These are phyloP conservation scores for Vitis labrusca DNA, from an alignment of 164 flowering plant genomes.

Conservation along the genomic window DNA sequence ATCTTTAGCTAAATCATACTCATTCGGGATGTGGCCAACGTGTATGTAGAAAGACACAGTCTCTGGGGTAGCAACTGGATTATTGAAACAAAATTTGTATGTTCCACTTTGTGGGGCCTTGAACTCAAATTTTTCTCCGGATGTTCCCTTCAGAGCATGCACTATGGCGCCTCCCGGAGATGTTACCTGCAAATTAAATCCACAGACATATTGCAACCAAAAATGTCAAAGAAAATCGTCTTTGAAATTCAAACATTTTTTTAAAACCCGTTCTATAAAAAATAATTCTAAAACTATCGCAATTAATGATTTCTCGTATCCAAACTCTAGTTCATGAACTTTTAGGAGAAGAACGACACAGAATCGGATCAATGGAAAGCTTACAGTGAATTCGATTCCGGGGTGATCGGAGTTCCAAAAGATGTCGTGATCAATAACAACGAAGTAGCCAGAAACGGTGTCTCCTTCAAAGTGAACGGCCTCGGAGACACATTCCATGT, in stretches of 20 bases:
- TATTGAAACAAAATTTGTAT: constrained; percentile 27
- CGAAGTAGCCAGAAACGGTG: constrained; percentile 17
- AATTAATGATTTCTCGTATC: too few species aligned
- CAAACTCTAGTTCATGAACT: not conserved
- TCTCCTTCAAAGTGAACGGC: constrained; percentile 13
- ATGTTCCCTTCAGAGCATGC: constrained; percentile 14
- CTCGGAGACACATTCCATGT: constrained; percentile 18
- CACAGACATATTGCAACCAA: not conserved
- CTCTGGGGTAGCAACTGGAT: constrained; percentile 15
- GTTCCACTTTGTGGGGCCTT: constrained; percentile 18
- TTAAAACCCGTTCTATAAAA: too few species aligned
- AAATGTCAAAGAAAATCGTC: not conserved
- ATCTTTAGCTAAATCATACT: constrained; percentile 23
- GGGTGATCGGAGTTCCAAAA: constrained; percentile 19
- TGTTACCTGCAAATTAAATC: constrained; percentile 11
- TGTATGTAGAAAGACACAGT: constrained; percentile 26
- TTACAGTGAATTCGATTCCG: constrained; percentile 21
- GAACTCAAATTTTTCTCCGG: constrained; percentile 23
- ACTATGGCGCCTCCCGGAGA: constrained; percentile 19
- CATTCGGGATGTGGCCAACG: constrained; percentile 25
- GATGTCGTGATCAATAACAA: constrained; percentile 8
- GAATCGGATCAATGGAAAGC: not conserved
- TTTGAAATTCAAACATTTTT: too few species aligned
- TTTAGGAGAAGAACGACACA: not conserved
- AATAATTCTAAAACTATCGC: too few species aligned